phyloP scores from a whole-genome alignment of 805 yeast species.

The Tetrapisispora fleetii region DNA sequence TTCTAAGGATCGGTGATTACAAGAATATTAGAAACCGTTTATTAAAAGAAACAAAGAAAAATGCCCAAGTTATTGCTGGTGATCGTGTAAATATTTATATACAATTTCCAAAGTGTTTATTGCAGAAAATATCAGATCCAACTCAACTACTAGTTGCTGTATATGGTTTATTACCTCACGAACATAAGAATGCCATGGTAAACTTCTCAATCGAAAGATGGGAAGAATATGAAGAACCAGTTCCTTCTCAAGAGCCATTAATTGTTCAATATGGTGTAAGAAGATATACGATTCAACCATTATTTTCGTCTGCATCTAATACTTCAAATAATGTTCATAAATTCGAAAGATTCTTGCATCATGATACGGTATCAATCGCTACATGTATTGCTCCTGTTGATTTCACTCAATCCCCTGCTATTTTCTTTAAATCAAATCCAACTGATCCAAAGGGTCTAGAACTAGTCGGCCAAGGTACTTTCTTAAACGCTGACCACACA shows the following conservation, averaged over 20 bases:
- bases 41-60: conserved; percentile 43
- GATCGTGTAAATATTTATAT: conserved; percentile 50
- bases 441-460: conserved; percentile 42
- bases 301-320: conserved; percentile 70
- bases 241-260: conserved; percentile 71
- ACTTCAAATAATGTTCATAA: conserved; percentile 81
- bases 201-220: conserved; percentile 77
- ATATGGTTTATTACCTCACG: conserved; percentile 73
- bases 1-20: conserved; percentile 65
- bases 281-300: conserved; percentile 71
- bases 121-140: conserved; percentile 38
- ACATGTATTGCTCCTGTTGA: conserved; percentile 82
- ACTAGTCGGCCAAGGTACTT: conserved; percentile 83
- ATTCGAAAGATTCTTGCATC: conserved; percentile 73
- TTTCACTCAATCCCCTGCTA: conserved; percentile 75
- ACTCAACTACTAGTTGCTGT: conserved; percentile 44
- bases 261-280: conserved; percentile 91
- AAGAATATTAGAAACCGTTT: conserved; percentile 65
- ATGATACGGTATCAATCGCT: conserved; percentile 65
- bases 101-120: conserved; percentile 41
- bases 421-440: conserved; percentile 57
- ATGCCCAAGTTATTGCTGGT: conserved; percentile 50
- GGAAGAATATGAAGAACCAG: conserved; percentile 81
- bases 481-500: conserved; percentile 74
- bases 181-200: conserved; percentile 74